A percentile compares a stretch with the other conserved stretches of the same genome.
Conservation (phyloP, 768 basidiomycete genomes). For the Calvatia gigantea region DNA sequence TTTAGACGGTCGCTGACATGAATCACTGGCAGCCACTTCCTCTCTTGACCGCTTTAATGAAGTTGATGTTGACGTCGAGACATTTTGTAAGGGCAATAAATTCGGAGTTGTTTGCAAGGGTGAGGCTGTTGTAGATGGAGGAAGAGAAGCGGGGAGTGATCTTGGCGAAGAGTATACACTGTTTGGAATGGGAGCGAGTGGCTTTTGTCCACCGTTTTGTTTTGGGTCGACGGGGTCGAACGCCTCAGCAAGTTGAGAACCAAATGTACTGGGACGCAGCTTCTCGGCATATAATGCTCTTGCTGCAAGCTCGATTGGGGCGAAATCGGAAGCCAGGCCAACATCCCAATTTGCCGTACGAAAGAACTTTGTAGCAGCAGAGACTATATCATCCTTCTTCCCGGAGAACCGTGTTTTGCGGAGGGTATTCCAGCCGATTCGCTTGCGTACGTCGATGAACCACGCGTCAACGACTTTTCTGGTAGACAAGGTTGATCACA, state of each 20-base stretch:
- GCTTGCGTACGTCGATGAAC: slow-evolving; percentile 45
- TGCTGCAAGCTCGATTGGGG: neutral
- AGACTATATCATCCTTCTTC: slow-evolving; percentile 30
- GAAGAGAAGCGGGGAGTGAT: neutral
- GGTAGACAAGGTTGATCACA: slow-evolving; percentile 12
- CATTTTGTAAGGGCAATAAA: no score
- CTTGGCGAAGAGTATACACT: neutral
- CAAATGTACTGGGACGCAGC: neutral
- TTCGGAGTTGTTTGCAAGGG: neutral
- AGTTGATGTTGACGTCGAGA: neutral
- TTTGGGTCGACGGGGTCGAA: neutral
- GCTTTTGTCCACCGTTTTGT: neutral
- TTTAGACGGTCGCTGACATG: neutral
- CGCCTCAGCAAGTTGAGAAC: neutral
- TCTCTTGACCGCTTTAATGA: neutral
- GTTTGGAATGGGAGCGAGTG: neutral
- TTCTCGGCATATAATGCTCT: neutral
- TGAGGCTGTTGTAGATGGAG: neutral
- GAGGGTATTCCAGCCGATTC: slow-evolving; percentile 50
- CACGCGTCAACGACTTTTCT: slow-evolving; percentile 36
- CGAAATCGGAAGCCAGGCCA: neutral
- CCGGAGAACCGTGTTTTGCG: slow-evolving; percentile 30
- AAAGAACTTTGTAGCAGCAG: slow-evolving; percentile 35
- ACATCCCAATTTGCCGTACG: neutral
- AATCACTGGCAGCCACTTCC: neutral